Base-by-base conservation (phyloP, 305 asterid genomes). In the Striga hermonthica region DNA sequence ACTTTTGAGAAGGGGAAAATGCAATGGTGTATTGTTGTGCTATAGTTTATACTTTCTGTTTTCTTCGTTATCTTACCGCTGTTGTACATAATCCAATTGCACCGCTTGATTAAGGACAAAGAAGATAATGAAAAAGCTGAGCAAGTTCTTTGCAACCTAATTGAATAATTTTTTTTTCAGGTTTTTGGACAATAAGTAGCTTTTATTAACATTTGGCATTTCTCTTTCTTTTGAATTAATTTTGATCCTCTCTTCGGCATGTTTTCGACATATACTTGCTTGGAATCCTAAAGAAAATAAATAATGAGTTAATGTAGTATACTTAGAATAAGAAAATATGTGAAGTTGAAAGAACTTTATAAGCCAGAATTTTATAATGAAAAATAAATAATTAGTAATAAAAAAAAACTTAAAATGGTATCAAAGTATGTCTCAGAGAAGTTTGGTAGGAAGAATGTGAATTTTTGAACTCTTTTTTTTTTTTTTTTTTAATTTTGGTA, bases 61-160 rank as follows among this genome's bases (percentile, higher is more conserved):
- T 22, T 22, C 31, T 22, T 22, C 31, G 31, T n/a, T 9, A 45
- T 45, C 58, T 81, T 73, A 91, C 97, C 97, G 60, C 96, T 91
- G 54, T 57, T 88, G 54, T 84, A 77, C 4, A 95, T 86, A 58
- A 91, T 82, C 98, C 98, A 91, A 57, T 84, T 86, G 80, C 98
- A 91, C 79, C 98, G 77, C 70, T 75, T 81, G 6, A 78, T 61
- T 28, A 84, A 67, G 5, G 95, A 86, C 28, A 86, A 45, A 36
- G 97, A 88, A 65, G 97, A 88, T 8, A 90, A 64, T 3, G 97
- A 88, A 11, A 86, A 85, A 31, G 83, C 80, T 0, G 95, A 90
- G 62, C 82, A 66, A 5, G 85, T 78, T 57, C 89, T 81, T 12
- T 82, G 84, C 8, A 84, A 71, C 7, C 90, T 89, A 61, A 88